Percentiles rank a stretch among this genome's conserved stretches.
phyloP scores from a whole-genome alignment of 2,329 filamentous ascomycete species.

The Tolypocladium tropicale region DNA sequence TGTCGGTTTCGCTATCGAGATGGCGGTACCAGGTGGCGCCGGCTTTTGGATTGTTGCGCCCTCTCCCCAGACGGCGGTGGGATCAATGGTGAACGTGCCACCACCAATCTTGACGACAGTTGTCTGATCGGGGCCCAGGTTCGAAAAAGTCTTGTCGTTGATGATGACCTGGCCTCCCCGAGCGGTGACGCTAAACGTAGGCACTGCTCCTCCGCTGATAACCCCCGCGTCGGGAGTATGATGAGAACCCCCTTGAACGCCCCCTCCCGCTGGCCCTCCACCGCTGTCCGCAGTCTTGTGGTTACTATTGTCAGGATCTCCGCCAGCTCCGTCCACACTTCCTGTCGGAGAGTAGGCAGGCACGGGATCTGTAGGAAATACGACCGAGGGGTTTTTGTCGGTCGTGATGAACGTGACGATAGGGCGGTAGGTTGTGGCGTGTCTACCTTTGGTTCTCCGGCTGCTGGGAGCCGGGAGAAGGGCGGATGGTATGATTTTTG shows the following conservation, averaged over 20 bases:
- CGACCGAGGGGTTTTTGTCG: slow-evolving; percentile 44
- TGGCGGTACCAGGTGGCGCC: slow-evolving; percentile 15
- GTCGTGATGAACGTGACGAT: slow-evolving; percentile 39
- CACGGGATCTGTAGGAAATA: slow-evolving; percentile 25
- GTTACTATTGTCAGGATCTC: slow-evolving; percentile 1
- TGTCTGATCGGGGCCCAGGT: slow-evolving; percentile 25
- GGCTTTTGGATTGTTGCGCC: slow-evolving; percentile 34
- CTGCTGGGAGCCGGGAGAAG: not conserved
- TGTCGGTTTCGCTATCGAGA: slow-evolving; percentile 23
- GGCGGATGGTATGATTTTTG: not conserved
- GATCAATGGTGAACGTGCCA: slow-evolving; percentile 37
- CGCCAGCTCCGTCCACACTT: not conserved
- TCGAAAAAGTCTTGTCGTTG: slow-evolving; percentile 32
- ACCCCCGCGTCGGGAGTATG: not conserved
- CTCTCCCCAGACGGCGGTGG: slow-evolving; percentile 32
- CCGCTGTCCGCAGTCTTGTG: slow-evolving; percentile 9
- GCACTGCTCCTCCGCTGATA: slow-evolving; percentile 3
- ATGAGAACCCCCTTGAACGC: not conserved
- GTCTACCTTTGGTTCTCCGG: not conserved
- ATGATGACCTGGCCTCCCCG: slow-evolving; percentile 36
- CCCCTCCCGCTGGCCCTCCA: not conserved
- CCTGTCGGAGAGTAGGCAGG: slow-evolving; percentile 26
- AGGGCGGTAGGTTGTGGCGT: not conserved
- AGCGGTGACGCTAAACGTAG: slow-evolving; percentile 30
- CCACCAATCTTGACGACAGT: slow-evolving; percentile 30